These are phyloP conservation scores for Paramecium pentaurelia DNA, from an alignment of 73 alveolate species.

Conservation along the genomic window DNA sequence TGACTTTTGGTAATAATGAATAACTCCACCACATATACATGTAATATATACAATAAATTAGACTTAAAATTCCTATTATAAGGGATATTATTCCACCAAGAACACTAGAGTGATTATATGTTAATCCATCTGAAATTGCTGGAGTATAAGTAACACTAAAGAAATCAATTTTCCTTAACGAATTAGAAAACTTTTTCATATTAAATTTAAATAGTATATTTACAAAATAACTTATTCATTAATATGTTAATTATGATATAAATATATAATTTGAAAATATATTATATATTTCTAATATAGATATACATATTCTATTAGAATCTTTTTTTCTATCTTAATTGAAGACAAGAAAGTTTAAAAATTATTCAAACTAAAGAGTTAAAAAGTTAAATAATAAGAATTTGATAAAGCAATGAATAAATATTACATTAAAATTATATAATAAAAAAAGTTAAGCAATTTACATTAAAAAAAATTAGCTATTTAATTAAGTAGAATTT, in stretches of 20 bases:
- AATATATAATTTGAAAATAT: too few species aligned
- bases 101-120: neutral
- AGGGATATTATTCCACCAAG: neutral
- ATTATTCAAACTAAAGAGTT: too few species aligned
- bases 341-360: too few species aligned
- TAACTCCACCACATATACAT: neutral
- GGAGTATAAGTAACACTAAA: slow-evolving; percentile 18
- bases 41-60: neutral
- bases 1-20: neutral
- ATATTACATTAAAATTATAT: too few species aligned
- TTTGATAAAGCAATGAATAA: too few species aligned
- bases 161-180: neutral
- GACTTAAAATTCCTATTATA: neutral
- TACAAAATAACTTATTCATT: neutral
- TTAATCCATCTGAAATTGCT: neutral
- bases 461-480: too few species aligned
- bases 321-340: too few species aligned
- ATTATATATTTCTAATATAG: too few species aligned
- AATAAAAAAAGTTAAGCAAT: too few species aligned
- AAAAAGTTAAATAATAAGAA: too few species aligned
- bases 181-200: neutral
- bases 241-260: neutral
- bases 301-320: too few species aligned
- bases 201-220: neutral
- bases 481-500: too few species aligned